Evolutionary conservation across 2,329 filamentous ascomycete genomes (phyloP).

Genomic region (Pyricularia grisea): DNA sequence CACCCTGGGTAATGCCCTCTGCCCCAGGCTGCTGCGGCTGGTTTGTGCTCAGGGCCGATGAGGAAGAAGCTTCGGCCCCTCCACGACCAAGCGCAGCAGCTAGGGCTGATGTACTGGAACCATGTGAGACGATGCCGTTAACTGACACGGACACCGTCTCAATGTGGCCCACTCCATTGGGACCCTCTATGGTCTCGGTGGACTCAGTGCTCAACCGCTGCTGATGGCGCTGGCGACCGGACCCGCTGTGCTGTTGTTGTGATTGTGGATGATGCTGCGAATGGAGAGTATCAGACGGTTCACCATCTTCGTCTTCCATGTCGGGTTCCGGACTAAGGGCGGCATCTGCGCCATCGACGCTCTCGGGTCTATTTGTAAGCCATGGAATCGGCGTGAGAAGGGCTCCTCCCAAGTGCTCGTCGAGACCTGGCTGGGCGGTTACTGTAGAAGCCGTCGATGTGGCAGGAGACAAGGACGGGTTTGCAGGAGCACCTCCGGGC

Average conservation of each 20-base stretch:
- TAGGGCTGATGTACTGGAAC: constrained; percentile 18
- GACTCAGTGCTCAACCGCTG: constrained; percentile 60
- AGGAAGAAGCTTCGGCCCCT: constrained; percentile 3
- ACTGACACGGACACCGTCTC: constrained; percentile 73
- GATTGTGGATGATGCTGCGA: constrained; percentile 10
- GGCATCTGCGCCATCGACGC: constrained; percentile 4
- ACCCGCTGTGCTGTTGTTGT: constrained; percentile 6
- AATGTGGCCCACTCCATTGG: constrained; percentile 68
- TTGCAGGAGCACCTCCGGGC: constrained; percentile 27
- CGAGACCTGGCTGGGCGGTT: constrained; percentile 53
- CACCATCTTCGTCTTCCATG: constrained; percentile 1
- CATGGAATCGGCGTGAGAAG: constrained; percentile 91
- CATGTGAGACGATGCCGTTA: constrained; percentile 55
- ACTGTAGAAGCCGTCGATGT: constrained; percentile 21
- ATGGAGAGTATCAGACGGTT: neutral
- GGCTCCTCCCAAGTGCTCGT: constrained; percentile 84
- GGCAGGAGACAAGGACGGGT: constrained; percentile 3
- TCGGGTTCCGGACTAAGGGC: constrained; percentile 3
- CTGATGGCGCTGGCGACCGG: constrained; percentile 31
- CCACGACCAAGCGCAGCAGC: constrained; percentile 12
- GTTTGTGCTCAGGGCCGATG: neutral
- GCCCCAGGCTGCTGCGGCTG: constrained; percentile 10
- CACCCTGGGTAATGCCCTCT: constrained; percentile 68
- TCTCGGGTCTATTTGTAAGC: constrained; percentile 34
- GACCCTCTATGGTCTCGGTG: constrained; percentile 73